Base-by-base conservation (phyloP, 2,329 filamentous ascomycete genomes). In the Fusarium torreyae region DNA sequence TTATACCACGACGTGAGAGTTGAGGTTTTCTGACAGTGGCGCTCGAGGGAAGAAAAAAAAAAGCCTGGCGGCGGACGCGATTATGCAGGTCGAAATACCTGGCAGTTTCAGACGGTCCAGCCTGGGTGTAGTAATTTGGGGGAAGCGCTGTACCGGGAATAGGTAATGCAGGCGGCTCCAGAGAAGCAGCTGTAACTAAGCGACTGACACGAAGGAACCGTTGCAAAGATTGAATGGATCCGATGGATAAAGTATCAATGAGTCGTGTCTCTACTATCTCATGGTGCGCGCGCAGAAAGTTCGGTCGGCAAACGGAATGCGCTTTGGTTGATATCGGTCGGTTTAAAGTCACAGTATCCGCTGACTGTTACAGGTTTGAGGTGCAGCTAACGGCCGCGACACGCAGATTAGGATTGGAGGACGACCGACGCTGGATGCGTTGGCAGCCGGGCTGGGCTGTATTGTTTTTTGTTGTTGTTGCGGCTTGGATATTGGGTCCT, bases 261-360 rank as follows among this genome's bases (percentile, higher is more conserved):
- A 76, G 71, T 69, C 33, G 50, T 73, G 71, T 71, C 75, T 79
- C 76, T 76, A 74, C 68, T 79, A 80, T 82, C 78, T 79, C 84
- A 85, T 86, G 76, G 76, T 82, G 81, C 74, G 77, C 75, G 77
- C 73, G 66, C 63, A 64, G 64, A 66, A 66, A 55, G 53, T 28
- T 59, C 60, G 58, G 69, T 70, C 63, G 70, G 28, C 13, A 31
- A 44, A 72, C 67, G 70, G 68, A 67, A 61, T 77, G 77, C 72
- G 70, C 76, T 50, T 76, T 77, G 74, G 74, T 77, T 77, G 76
- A 76, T 78, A 66, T 75, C 64, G 73, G 68, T 70, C 68, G 70
- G 66, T 68, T 63, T 61, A 63, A 65, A 63, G 63, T 67, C 52
- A 63, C 69, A 61, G 69, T 71, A 55, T 52, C 60, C 60, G 62